Evolutionary conservation across 768 basidiomycete genomes (phyloP).

Genomic region (Strobilomyces confusus): DNA sequence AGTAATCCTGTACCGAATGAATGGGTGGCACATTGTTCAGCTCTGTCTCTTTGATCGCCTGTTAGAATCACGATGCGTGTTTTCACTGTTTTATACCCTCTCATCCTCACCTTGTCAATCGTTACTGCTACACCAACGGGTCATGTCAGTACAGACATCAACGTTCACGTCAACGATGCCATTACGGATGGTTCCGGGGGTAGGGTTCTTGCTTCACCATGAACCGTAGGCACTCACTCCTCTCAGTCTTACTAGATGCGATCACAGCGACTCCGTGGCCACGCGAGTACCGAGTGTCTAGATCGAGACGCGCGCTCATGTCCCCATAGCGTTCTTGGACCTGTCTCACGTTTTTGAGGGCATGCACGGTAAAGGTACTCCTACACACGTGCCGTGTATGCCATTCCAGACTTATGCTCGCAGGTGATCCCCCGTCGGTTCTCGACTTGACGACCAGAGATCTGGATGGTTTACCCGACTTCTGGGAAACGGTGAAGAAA

Average conservation of each 20-base stretch:
- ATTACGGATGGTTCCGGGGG: not conserved
- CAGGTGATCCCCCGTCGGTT: not conserved
- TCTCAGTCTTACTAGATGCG: not conserved
- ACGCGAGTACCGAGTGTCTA: not conserved
- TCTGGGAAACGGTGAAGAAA: constrained; percentile 10
- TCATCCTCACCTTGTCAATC: not conserved
- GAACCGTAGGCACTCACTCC: too few species aligned
- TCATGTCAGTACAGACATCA: too few species aligned
- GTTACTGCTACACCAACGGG: not conserved
- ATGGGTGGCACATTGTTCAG: too few species aligned
- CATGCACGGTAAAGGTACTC: not conserved
- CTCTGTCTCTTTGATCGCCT: too few species aligned
- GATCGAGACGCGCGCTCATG: not conserved
- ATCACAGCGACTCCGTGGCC: not conserved
- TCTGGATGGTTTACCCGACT: not conserved
- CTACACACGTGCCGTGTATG: not conserved
- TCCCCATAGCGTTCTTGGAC: not conserved
- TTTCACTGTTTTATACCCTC: not conserved
- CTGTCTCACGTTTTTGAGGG: not conserved
- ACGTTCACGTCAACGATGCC: not conserved
- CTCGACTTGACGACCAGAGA: not conserved
- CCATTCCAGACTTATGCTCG: not conserved
- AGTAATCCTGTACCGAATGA: too few species aligned
- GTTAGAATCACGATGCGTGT: not conserved
- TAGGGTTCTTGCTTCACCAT: not conserved